phyloP scores from a whole-genome alignment of 495 filamentous ascomycete genomes.

The Neurospora hispaniola region DNA sequence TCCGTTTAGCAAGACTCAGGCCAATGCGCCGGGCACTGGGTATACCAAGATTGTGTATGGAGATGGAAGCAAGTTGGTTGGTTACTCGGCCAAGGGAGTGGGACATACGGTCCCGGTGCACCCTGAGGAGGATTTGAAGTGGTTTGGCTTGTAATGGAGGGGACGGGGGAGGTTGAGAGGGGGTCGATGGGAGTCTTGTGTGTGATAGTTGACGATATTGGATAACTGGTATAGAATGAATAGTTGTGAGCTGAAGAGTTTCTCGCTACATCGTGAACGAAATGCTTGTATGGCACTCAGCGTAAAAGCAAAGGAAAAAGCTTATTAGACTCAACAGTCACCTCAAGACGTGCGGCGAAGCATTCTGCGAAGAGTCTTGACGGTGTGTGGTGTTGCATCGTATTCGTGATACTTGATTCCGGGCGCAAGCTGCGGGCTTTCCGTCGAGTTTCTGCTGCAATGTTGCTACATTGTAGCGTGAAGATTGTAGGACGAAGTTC shows the following conservation, averaged over 20 bases:
- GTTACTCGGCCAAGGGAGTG: constrained; percentile 33
- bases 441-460: neutral
- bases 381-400: neutral
- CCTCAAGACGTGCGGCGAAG: neutral
- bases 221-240: too few relatives aligned
- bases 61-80: constrained; percentile 28
- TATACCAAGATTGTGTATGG: constrained; percentile 37
- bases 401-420: neutral
- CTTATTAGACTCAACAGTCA: neutral
- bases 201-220: too few relatives aligned
- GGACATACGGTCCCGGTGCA: constrained; percentile 39
- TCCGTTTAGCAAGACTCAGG: constrained; percentile 18
- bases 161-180: neutral
- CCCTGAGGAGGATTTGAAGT: constrained; percentile 28
- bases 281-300: neutral
- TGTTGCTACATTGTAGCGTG: neutral
- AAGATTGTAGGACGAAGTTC: neutral
- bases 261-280: neutral
- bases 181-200: too few relatives aligned
- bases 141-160: constrained; percentile 25
- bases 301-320: neutral
- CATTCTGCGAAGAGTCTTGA: neutral
- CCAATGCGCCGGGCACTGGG: constrained; percentile 23
- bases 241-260: neutral
- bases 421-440: neutral